phyloP scores from a whole-genome alignment of 176 grass and related monocot species.

The Avena atlantica region DNA sequence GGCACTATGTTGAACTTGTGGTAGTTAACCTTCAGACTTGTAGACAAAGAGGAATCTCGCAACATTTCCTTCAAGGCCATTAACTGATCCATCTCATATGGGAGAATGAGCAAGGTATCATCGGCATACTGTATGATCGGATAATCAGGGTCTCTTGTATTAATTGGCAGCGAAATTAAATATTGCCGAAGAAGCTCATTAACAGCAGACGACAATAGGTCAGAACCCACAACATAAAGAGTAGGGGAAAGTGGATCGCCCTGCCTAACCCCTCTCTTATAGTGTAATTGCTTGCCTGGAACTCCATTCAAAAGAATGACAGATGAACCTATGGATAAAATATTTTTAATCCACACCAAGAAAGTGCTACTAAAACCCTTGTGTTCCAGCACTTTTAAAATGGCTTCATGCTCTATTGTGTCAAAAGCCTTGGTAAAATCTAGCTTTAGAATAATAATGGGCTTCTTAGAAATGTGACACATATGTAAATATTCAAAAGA shows the following conservation, averaged over 20 bases:
- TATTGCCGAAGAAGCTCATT: background rate
- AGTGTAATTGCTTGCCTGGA: background rate
- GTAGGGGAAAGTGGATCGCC: background rate
- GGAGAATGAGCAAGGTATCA: background rate
- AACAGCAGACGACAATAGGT: background rate
- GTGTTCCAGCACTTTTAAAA: too few relatives aligned
- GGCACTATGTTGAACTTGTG: background rate
- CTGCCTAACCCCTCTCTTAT: background rate
- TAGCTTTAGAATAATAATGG: too few relatives aligned
- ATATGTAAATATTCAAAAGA: too few relatives aligned
- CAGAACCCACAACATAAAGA: background rate
- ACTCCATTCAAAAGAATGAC: too few relatives aligned
- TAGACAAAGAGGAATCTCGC: accelerated
- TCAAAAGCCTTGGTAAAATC: too few relatives aligned
- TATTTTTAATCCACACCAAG: too few relatives aligned
- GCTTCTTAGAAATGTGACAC: too few relatives aligned
- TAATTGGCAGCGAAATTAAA: background rate
- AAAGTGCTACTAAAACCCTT: too few relatives aligned
- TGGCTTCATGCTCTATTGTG: too few relatives aligned
- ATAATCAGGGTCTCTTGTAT: background rate
- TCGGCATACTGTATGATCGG: background rate
- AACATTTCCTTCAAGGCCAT: background rate
- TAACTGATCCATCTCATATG: background rate
- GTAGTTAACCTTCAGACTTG: background rate
- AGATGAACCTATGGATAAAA: too few relatives aligned